A percentile compares a stretch with the other conserved stretches of the same genome.
phyloP scores from a whole-genome alignment of 2,329 filamentous ascomycete species.

The Bertia moriformis region DNA sequence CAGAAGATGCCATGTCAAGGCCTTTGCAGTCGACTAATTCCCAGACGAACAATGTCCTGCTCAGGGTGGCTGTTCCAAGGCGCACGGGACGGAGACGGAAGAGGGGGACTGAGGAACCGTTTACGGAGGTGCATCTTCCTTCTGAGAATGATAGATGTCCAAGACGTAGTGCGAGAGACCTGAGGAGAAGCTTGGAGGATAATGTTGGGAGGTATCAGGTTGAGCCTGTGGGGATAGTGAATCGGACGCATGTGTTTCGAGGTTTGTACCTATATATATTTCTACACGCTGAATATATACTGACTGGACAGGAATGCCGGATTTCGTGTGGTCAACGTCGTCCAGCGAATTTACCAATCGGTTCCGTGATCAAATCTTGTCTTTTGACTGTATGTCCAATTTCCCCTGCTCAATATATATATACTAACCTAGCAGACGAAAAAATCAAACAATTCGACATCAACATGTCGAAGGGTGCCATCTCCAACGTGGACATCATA shows the following conservation, averaged over 20 bases:
- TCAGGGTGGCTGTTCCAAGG: constrained; percentile 77
- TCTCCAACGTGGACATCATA: constrained; percentile 53
- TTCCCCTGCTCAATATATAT: neutral
- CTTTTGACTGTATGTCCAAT: constrained; percentile 46
- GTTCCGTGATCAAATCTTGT: constrained; percentile 57
- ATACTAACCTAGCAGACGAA: constrained; percentile 24
- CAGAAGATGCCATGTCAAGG: constrained; percentile 64
- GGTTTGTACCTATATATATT: no score
- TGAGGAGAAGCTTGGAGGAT: constrained; percentile 55
- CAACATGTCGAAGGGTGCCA: constrained; percentile 42
- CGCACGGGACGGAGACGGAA: constrained; percentile 77
- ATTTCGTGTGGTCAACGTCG: constrained; percentile 69
- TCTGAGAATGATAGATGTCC: constrained; percentile 22
- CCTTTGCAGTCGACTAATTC: constrained; percentile 66
- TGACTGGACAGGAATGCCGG: constrained; percentile 47
- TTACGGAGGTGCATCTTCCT: constrained; percentile 26
- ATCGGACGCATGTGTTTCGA: constrained; percentile 75
- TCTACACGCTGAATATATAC: no score
- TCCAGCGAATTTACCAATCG: constrained; percentile 56
- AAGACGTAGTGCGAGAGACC: constrained; percentile 11
- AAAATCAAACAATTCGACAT: constrained; percentile 53
- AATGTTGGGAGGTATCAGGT: constrained; percentile 53
- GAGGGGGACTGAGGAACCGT: constrained; percentile 58
- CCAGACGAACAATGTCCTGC: constrained; percentile 66
- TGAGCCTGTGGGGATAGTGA: constrained; percentile 58